Evolutionary conservation across 352 stramenopile genomes (phyloP).

Genomic region (Globisporangium irregulare): DNA sequence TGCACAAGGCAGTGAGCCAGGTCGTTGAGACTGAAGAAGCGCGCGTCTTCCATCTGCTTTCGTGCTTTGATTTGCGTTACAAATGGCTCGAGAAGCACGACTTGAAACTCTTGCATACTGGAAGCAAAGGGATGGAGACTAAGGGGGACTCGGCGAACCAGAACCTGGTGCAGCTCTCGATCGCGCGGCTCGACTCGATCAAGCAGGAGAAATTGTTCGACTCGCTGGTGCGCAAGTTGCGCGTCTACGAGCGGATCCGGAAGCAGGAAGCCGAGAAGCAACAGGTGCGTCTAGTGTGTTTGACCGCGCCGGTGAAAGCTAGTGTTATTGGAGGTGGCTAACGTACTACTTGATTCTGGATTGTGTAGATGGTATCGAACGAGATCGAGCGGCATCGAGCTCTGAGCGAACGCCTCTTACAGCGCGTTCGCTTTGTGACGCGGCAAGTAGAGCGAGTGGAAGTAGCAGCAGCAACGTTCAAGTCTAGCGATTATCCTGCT

Average conservation of each 20-base stretch:
- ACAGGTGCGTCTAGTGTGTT: conserved; percentile 16
- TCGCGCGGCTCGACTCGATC: conserved; percentile 37
- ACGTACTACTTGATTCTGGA: neutral
- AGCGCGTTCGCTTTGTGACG: conserved; percentile 8
- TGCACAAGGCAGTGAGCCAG: conserved; percentile 22
- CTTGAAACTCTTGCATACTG: conserved; percentile 5
- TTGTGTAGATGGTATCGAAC: conserved; percentile 2
- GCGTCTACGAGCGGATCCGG: conserved; percentile 26
- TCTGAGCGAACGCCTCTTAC: neutral
- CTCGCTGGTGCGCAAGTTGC: conserved; percentile 21
- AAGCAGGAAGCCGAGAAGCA: conserved; percentile 30
- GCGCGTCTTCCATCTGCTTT: conserved; percentile 26
- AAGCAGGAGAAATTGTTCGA: conserved; percentile 34
- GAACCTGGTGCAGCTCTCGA: conserved; percentile 32
- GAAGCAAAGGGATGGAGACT: neutral
- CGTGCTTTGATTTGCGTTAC: conserved; percentile 21
- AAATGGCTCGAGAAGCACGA: conserved; percentile 24
- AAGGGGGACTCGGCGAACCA: conserved; percentile 20
- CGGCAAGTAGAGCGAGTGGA: neutral
- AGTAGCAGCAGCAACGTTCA: neutral
- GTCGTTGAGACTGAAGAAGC: conserved; percentile 22
- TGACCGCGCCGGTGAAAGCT: neutral
- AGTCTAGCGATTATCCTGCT: neutral
- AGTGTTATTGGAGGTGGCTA: neutral
- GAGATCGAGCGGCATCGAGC: neutral